Conservation (phyloP, 257 asterid genomes). For the Osmanthus fragrans region DNA sequence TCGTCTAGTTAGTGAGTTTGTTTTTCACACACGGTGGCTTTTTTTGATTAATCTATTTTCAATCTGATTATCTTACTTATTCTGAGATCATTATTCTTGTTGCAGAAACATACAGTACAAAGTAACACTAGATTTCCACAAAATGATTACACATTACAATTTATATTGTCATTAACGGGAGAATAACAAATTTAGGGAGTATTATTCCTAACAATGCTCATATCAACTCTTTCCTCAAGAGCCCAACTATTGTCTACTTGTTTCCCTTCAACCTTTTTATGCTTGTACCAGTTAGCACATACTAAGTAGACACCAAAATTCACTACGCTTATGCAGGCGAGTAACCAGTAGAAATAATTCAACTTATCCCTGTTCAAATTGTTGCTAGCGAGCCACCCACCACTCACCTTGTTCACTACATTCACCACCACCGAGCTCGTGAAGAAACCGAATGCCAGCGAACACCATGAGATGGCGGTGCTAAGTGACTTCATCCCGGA, state of each 20-base stretch:
- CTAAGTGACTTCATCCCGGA: conserved; percentile 64
- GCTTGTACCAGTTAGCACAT: conserved; percentile 76
- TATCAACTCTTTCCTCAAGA: conserved; percentile 36
- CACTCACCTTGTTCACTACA: conserved; percentile 62
- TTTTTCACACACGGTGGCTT: too few relatives aligned
- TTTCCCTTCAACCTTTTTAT: conserved; percentile 49
- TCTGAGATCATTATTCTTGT: not conserved
- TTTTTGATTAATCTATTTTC: too few relatives aligned
- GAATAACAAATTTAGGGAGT: conserved; percentile 7
- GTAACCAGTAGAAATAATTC: conserved; percentile 67
- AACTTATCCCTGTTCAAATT: conserved; percentile 62
- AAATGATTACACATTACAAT: not conserved
- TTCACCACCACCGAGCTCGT: conserved; percentile 69
- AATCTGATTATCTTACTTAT: too few relatives aligned
- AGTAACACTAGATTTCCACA: not conserved
- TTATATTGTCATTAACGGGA: not conserved
- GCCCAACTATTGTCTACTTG: conserved; percentile 15
- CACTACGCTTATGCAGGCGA: conserved; percentile 46
- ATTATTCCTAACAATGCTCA: conserved; percentile 16
- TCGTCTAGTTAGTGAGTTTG: too few relatives aligned
- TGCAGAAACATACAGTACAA: too few relatives aligned
- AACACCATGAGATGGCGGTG: conserved; percentile 73
- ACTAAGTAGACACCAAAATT: conserved; percentile 59
- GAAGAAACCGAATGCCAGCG: conserved; percentile 65
- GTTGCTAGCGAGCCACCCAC: conserved; percentile 68